phyloP scores from a whole-genome alignment of 169 alveolate species.

The Hepatocystis sp. region DNA sequence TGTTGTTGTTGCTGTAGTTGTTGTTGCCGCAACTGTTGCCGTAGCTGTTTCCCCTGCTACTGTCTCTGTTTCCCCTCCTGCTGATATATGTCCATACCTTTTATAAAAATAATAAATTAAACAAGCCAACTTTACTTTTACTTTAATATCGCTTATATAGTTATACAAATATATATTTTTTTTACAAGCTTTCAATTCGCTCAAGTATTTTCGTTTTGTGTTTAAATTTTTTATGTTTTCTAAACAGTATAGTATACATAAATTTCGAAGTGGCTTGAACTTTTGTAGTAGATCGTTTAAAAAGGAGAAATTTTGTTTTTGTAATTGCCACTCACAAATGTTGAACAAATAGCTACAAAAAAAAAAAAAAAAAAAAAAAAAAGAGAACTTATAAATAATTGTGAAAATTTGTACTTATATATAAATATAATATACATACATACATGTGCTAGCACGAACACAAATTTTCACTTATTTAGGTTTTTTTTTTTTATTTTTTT shows the following conservation, averaged over 20 bases:
- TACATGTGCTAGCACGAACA: too few species aligned
- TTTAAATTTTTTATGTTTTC: slow-evolving; percentile 15
- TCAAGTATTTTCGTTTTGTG: slow-evolving; percentile 8
- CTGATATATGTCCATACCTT: not conserved
- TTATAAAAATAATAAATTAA: slow-evolving; percentile 18
- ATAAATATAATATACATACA: too few species aligned
- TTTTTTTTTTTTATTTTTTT: too few species aligned
- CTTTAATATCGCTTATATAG: slow-evolving; percentile 23
- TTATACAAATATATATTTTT: slow-evolving; percentile 20
- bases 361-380: not conserved
- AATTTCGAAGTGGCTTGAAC: slow-evolving; percentile 13
- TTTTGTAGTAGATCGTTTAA: slow-evolving; percentile 9
- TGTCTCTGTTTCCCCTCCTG: too few species aligned
- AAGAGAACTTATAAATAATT: not conserved
- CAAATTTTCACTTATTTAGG: too few species aligned
- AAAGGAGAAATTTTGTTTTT: slow-evolving; percentile 2
- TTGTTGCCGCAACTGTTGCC: too few species aligned
- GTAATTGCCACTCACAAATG: slow-evolving; percentile 9
- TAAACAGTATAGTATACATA: slow-evolving; percentile 21
- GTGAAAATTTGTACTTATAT: not conserved
- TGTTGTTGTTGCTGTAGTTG: too few species aligned
- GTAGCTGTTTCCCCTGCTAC: too few species aligned
- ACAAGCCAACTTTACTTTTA: slow-evolving; percentile 9
- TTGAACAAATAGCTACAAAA: slow-evolving; percentile 27
- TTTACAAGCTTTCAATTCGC: slow-evolving; percentile 11